phyloP scores from a whole-genome alignment of 495 filamentous ascomycete species.

The Penicillium fimorum region DNA sequence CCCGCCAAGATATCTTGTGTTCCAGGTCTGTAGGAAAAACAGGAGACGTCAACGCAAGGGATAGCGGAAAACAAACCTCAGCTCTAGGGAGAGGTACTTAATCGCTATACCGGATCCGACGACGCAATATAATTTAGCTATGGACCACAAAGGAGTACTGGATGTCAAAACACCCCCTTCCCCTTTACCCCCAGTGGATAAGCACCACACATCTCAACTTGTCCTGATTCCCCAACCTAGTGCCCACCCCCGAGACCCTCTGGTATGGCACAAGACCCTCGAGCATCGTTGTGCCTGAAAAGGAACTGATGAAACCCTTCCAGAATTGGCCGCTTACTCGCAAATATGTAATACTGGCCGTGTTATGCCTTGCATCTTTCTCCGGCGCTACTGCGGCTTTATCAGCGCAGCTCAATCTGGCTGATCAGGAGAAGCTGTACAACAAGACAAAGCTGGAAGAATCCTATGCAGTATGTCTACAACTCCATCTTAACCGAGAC shows the following conservation, averaged over 20 bases:
- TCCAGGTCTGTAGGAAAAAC: background rate
- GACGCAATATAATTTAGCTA: background rate
- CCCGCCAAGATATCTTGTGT: conserved; percentile 2
- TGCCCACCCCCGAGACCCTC: conserved; percentile 46
- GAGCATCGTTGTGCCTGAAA: background rate
- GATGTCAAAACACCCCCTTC: conserved; percentile 26
- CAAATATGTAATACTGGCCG: conserved; percentile 39
- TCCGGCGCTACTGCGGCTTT: conserved; percentile 31
- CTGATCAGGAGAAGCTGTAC: conserved; percentile 31
- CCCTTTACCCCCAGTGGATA: conserved; percentile 4
- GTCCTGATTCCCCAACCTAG: conserved; percentile 50
- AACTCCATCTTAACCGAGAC: background rate
- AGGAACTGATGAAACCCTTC: background rate
- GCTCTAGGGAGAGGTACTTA: background rate
- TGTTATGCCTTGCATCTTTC: conserved; percentile 35
- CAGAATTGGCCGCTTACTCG: conserved; percentile 47
- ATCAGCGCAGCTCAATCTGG: conserved; percentile 36
- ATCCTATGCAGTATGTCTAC: conserved; percentile 23
- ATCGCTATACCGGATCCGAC: background rate
- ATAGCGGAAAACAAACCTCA: background rate
- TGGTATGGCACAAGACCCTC: conserved; percentile 24
- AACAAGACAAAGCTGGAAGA: conserved; percentile 29
- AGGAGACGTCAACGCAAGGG: background rate
- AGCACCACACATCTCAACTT: conserved; percentile 21
- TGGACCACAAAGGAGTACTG: conserved; percentile 1